Evolutionary conservation across 2,329 filamentous ascomycete genomes (phyloP).

Genomic region (Calonectria hongkongensis): DNA sequence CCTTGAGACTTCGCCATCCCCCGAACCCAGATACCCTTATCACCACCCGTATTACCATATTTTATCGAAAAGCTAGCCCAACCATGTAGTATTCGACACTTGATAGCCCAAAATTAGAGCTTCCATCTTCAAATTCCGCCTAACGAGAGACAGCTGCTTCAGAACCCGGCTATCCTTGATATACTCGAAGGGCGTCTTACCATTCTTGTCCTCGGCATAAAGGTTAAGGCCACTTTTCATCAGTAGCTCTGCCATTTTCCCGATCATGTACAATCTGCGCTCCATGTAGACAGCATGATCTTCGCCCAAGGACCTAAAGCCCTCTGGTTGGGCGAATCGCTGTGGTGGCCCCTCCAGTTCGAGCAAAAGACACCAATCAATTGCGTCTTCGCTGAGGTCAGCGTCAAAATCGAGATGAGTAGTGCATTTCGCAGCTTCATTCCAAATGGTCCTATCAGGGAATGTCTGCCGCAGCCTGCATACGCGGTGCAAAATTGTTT

Average conservation of each 20-base stretch:
- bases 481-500: constrained; percentile 19
- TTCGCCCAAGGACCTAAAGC: background rate
- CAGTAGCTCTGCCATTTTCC: background rate
- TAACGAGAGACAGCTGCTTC: background rate
- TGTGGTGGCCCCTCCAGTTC: background rate
- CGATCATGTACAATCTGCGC: background rate
- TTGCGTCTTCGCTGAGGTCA: background rate
- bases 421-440: background rate
- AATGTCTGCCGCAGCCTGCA: background rate
- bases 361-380: background rate
- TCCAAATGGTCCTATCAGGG: background rate
- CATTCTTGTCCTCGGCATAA: background rate
- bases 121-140: constrained; percentile 13
- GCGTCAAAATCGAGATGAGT: background rate
- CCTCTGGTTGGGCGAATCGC: background rate
- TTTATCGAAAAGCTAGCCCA: background rate
- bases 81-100: background rate
- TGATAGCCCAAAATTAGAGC: background rate
- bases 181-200: constrained; percentile 14
- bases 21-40: background rate
- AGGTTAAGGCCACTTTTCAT: constrained; percentile 4
- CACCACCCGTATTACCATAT: background rate
- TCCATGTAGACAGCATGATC: background rate
- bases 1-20: background rate
- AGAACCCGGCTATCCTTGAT: background rate